These are phyloP conservation scores for Adansonia gregorii DNA, from an alignment of 441 rosid genomes.

Conservation along the genomic window DNA sequence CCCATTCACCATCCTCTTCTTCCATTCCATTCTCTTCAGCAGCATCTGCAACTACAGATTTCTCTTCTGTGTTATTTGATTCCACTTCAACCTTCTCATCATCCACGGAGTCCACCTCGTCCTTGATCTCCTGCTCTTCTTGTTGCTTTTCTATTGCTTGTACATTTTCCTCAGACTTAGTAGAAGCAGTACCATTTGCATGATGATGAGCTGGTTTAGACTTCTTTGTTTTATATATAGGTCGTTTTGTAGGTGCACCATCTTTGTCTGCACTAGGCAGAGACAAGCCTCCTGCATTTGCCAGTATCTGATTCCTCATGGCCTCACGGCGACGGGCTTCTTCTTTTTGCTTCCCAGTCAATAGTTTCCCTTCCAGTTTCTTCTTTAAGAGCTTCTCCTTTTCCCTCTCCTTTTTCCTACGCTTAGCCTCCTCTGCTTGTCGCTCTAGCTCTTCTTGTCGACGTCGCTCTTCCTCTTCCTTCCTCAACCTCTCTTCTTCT, in stretches of 20 bases:
- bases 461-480: conserved; percentile 87
- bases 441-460: conserved; percentile 90
- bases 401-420: conserved; percentile 84
- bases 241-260: conserved; percentile 65
- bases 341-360: conserved; percentile 89
- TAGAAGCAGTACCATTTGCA: conserved; percentile 56
- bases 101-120: conserved; percentile 49
- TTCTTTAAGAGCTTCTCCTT: conserved; percentile 83
- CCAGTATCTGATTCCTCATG: conserved; percentile 79
- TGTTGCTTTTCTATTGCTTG: conserved; percentile 53
- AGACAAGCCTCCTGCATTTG: conserved; percentile 57
- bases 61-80: conserved; percentile 46
- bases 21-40: conserved; percentile 58
- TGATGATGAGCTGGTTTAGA: conserved; percentile 58
- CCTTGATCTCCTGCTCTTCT: conserved; percentile 43
- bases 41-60: conserved; percentile 46
- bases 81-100: conserved; percentile 52
- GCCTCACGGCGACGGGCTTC: conserved; percentile 88
- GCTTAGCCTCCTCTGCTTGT: conserved; percentile 95
- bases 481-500: conserved; percentile 84
- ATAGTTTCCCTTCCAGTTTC: conserved; percentile 89
- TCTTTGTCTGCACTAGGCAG: conserved; percentile 53
- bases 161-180: conserved; percentile 49
- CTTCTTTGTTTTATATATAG: conserved; percentile 80
- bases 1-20: conserved; percentile 92